Percentiles rank a stretch among this genome's conserved stretches.
Evolutionary conservation across 2,329 filamentous ascomycete species (phyloP).

Genomic region (Trichoderma brevicompactum): DNA sequence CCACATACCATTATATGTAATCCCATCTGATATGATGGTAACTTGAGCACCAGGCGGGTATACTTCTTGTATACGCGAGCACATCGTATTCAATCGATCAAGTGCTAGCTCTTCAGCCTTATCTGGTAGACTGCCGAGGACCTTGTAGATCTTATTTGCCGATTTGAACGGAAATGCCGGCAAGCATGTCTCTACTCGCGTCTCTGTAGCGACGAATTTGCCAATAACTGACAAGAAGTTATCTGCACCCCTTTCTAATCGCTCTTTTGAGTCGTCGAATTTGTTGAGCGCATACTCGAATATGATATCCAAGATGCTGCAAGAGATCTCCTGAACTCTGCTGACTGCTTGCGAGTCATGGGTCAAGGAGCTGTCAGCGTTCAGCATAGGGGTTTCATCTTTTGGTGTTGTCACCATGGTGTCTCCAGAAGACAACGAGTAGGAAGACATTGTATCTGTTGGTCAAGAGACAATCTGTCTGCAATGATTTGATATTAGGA

Average conservation of each 20-base stretch:
- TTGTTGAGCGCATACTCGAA: constrained; percentile 38
- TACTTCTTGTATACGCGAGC: constrained; percentile 35
- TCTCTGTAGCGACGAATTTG: constrained; percentile 33
- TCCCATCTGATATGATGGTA: constrained; percentile 57
- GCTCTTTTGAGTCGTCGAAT: constrained; percentile 34
- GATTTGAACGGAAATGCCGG: constrained; percentile 43
- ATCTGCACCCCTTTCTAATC: constrained; percentile 30
- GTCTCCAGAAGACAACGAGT: background rate
- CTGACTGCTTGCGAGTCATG: background rate
- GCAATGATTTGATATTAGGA: background rate
- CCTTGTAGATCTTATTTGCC: constrained; percentile 43
- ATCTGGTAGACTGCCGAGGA: constrained; percentile 39
- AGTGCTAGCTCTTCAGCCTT: constrained; percentile 41
- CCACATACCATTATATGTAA: constrained; percentile 56
- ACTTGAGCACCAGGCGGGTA: constrained; percentile 38
- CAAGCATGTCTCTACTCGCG: constrained; percentile 35
- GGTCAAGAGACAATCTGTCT: background rate
- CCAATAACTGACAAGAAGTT: constrained; percentile 36
- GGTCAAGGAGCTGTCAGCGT: background rate
- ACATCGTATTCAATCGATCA: constrained; percentile 37
- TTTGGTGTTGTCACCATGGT: background rate
- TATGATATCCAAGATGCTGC: constrained; percentile 35
- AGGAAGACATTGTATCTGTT: background rate
- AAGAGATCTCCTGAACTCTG: constrained; percentile 11
- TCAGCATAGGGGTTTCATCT: background rate